Conservation (phyloP, 169 alveolate genomes). For the Eimeria maxima region DNA sequence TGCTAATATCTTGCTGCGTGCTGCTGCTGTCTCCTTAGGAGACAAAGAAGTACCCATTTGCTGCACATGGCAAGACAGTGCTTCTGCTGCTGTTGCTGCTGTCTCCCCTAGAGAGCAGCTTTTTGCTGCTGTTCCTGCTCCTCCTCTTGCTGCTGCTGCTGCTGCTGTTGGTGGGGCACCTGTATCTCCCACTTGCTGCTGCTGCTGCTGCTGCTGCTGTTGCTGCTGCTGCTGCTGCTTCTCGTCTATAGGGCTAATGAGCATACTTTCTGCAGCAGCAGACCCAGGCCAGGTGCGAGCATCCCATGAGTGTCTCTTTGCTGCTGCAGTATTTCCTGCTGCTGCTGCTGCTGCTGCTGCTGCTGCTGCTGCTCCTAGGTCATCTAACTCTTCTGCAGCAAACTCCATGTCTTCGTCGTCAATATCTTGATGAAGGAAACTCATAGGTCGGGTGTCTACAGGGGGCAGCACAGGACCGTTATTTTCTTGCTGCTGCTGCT, state of each 20-base stretch:
- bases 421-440: neutral
- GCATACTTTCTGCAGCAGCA: neutral
- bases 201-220: no score
- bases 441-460: neutral
- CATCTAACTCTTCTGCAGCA: neutral
- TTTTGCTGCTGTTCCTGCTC: neutral
- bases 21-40: neutral
- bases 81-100: conserved; percentile 29
- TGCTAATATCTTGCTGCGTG: neutral
- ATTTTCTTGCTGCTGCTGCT: no score
- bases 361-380: conserved; percentile 3
- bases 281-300: neutral
- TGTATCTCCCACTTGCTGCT: no score
- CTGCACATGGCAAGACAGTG: neutral
- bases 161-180: no score
- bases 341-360: neutral
- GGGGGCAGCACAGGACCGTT: neutral
- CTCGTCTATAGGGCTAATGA: neutral
- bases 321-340: neutral
- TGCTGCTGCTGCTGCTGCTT: neutral
- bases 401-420: neutral
- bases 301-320: neutral
- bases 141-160: neutral
- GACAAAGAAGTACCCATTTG: neutral
- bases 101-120: conserved; percentile 13